Evolutionary conservation across 768 basidiomycete species (phyloP).

Genomic region (Leccinum ochraceum): DNA sequence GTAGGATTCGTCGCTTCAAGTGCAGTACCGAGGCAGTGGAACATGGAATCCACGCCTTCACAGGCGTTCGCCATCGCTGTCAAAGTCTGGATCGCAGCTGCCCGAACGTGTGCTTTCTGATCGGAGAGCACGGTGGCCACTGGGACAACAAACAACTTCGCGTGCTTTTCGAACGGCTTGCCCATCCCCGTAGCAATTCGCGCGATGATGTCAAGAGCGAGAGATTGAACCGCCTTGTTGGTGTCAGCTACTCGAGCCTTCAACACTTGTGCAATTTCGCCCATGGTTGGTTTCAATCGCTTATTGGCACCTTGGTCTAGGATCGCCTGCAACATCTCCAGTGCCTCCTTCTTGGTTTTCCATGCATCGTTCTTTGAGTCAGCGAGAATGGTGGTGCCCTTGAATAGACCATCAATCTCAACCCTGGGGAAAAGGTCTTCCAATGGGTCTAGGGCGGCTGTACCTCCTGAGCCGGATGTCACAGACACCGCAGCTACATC

Average conservation of each 20-base stretch:
- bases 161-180: slow-evolving; percentile 90
- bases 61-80: slow-evolving; percentile 83
- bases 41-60: slow-evolving; percentile 82
- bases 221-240: slow-evolving; percentile 90
- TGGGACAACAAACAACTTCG: slow-evolving; percentile 71
- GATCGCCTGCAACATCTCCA: slow-evolving; percentile 80
- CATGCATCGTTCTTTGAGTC: slow-evolving; percentile 92
- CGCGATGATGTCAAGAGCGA: slow-evolving; percentile 88
- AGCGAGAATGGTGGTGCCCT: slow-evolving; percentile 77
- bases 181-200: slow-evolving; percentile 95
- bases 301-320: slow-evolving; percentile 93
- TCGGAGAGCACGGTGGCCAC: slow-evolving; percentile 87
- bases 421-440: slow-evolving; percentile 96
- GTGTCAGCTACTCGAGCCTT: slow-evolving; percentile 89
- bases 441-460: slow-evolving; percentile 61
- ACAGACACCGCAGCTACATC: slow-evolving; percentile 63
- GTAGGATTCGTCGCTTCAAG: slow-evolving; percentile 88
- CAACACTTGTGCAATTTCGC: slow-evolving; percentile 87
- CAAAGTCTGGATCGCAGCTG: slow-evolving; percentile 75
- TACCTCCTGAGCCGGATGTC: slow-evolving; percentile 41
- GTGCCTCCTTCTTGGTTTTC: slow-evolving; percentile 95
- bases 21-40: slow-evolving; percentile 72
- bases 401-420: slow-evolving; percentile 84
- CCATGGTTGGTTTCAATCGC: slow-evolving; percentile 87
- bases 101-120: slow-evolving; percentile 85